Evolutionary conservation across 176 grass and related monocot species (phyloP).

Genomic region (Thalia dealbata): DNA sequence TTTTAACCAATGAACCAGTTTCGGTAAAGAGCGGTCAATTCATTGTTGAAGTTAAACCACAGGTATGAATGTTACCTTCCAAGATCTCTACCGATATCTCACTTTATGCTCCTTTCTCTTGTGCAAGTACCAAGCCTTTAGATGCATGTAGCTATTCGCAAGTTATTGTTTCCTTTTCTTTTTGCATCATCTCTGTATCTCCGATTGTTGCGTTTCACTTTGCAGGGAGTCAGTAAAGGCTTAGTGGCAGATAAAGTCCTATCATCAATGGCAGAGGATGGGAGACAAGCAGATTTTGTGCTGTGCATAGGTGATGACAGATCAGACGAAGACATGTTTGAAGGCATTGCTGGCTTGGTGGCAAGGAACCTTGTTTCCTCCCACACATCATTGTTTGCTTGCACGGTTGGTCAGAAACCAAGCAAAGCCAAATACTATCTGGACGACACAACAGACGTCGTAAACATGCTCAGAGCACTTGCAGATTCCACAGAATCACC

Average conservation of each 20-base stretch:
- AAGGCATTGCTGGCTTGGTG: conserved; percentile 58
- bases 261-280: conserved; percentile 52
- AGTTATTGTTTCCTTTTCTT: not conserved
- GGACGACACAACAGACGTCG: conserved; percentile 81
- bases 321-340: conserved; percentile 93
- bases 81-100: not conserved
- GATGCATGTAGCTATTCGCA: not conserved
- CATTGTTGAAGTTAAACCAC: conserved; percentile 98
- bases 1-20: conserved; percentile 88
- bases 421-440: conserved; percentile 99
- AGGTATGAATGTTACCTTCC: conserved; percentile 33
- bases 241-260: conserved; percentile 79
- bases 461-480: conserved; percentile 64
- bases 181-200: not conserved
- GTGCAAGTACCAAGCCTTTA: no score
- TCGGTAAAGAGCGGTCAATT: conserved; percentile 92
- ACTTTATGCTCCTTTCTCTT: not conserved
- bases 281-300: conserved; percentile 65
- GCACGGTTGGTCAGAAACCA: conserved; percentile 93
- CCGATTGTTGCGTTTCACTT: not conserved
- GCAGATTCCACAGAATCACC: conserved; percentile 45
- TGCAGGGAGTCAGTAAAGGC: conserved; percentile 86
- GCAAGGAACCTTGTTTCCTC: conserved; percentile 44
- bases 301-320: conserved; percentile 88
- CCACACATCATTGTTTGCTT: conserved; percentile 62